Conservation (phyloP, 1,284 basidiomycete species). For the Cystobasidium pallidum region DNA sequence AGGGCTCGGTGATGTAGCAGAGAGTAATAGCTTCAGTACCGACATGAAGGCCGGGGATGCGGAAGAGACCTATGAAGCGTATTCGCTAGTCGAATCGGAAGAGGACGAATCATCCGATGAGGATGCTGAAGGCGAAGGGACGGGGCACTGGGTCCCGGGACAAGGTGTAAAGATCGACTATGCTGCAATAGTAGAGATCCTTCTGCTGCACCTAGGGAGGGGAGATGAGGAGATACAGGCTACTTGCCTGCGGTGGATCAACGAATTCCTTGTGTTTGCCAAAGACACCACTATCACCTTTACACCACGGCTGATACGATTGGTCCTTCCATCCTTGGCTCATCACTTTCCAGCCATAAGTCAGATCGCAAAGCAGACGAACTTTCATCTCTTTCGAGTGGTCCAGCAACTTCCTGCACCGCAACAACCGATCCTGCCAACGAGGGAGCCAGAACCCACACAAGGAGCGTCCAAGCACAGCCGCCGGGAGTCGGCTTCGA, state of each 20-base stretch:
- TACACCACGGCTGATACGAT: constrained; percentile 86
- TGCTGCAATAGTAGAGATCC: constrained; percentile 87
- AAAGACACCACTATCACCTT: constrained; percentile 92
- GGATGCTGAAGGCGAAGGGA: constrained; percentile 55
- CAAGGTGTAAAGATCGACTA: constrained; percentile 92
- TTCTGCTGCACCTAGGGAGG: constrained; percentile 90
- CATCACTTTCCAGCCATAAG: constrained; percentile 89
- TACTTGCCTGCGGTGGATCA: constrained; percentile 77
- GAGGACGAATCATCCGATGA: constrained; percentile 49
- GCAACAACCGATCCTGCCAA: constrained; percentile 55
- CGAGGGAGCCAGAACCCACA: constrained; percentile 3
- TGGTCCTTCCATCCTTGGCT: constrained; percentile 90
- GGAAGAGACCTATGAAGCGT: constrained; percentile 31
- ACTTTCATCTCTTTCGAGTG: constrained; percentile 79
- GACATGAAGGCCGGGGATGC: not conserved
- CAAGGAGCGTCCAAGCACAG: constrained; percentile 40
- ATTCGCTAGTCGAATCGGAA: constrained; percentile 53
- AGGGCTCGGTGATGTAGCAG: constrained; percentile 17
- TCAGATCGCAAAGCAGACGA: constrained; percentile 80
- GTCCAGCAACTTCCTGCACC: constrained; percentile 79
- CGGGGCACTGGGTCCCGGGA: constrained; percentile 81
- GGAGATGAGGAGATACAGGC: constrained; percentile 58
- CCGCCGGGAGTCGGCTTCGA: constrained; percentile 46
- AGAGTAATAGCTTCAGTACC: not conserved
- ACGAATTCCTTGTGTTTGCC: constrained; percentile 84